Conservation (phyloP, 2,329 filamentous ascomycete species). For the Fusarium falciforme region DNA sequence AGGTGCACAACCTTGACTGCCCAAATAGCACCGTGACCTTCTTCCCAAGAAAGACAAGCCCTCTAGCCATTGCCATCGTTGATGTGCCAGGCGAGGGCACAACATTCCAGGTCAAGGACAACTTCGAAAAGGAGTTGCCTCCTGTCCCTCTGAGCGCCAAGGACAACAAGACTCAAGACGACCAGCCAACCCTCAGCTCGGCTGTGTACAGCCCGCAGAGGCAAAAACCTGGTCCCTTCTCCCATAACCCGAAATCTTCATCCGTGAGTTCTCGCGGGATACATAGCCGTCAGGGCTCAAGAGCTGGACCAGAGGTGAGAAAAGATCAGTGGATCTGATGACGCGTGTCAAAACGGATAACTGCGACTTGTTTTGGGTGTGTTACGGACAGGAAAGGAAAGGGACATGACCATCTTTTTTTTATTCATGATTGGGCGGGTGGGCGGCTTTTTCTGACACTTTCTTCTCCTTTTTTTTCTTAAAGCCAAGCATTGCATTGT, state of each 20-base stretch:
- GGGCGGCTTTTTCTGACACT: not conserved
- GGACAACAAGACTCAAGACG: conserved; percentile 32
- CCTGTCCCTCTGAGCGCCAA: conserved; percentile 48
- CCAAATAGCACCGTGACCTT: conserved; percentile 40
- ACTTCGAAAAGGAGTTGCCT: conserved; percentile 46
- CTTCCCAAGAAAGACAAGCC: conserved; percentile 38
- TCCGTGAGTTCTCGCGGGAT: conserved; percentile 32
- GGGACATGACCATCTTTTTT: conserved; percentile 24
- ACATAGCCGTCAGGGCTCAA: conserved; percentile 32
- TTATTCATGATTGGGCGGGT: conserved; percentile 18
- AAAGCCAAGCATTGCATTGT: not conserved
- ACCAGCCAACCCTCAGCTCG: conserved; percentile 59
- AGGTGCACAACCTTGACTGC: conserved; percentile 54
- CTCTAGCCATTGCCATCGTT: conserved; percentile 42
- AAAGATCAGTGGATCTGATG: conserved; percentile 33
- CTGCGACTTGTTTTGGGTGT: not conserved
- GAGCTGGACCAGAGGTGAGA: conserved; percentile 11
- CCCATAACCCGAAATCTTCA: conserved; percentile 28
- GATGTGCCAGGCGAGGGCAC: conserved; percentile 40
- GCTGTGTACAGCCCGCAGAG: conserved; percentile 62
- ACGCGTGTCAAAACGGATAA: not conserved
- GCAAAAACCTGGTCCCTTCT: conserved; percentile 22
- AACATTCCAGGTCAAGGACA: conserved; percentile 35
- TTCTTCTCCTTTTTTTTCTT: not conserved
- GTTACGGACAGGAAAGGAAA: not conserved